Conservation (phyloP, 2,329 filamentous ascomycete species). For the Pezicula rhizophila region DNA sequence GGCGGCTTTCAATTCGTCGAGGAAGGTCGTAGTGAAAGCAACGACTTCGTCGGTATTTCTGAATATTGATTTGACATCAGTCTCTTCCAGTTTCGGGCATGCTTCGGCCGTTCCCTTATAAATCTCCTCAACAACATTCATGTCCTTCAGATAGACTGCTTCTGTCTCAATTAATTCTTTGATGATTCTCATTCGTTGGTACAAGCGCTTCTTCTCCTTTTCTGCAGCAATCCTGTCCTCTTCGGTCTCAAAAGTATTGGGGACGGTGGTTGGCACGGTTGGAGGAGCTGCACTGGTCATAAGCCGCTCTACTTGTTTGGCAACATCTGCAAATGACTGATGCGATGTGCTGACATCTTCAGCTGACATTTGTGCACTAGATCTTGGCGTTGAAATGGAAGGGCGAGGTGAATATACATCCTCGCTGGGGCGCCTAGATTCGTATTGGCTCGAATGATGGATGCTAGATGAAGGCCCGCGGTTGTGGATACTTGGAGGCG, state of each 20-base stretch:
- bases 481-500: constrained; percentile 14
- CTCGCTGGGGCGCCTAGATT: constrained; percentile 24
- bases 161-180: constrained; percentile 93
- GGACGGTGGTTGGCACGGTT: constrained; percentile 1
- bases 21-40: constrained; percentile 74
- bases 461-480: constrained; percentile 18
- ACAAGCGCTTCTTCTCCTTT: constrained; percentile 64
- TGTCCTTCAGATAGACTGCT: constrained; percentile 82
- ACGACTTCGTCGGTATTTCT: constrained; percentile 90
- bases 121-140: constrained; percentile 96
- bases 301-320: background rate
- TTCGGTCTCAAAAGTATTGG: constrained; percentile 10
- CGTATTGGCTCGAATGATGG: constrained; percentile 22
- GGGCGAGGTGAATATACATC: constrained; percentile 22
- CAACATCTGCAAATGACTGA: constrained; percentile 12
- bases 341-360: constrained; percentile 4
- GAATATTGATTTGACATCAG: constrained; percentile 86
- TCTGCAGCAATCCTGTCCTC: constrained; percentile 37
- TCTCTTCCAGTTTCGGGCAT: constrained; percentile 69
- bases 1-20: constrained; percentile 73
- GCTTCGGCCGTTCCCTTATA: constrained; percentile 90
- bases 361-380: constrained; percentile 23
- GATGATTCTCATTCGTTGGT: constrained; percentile 76
- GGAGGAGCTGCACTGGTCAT: constrained; percentile 2
- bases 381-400: constrained; percentile 26